Evolutionary conservation across 306 rosid species (phyloP).

Genomic region (Quercus rubra): DNA sequence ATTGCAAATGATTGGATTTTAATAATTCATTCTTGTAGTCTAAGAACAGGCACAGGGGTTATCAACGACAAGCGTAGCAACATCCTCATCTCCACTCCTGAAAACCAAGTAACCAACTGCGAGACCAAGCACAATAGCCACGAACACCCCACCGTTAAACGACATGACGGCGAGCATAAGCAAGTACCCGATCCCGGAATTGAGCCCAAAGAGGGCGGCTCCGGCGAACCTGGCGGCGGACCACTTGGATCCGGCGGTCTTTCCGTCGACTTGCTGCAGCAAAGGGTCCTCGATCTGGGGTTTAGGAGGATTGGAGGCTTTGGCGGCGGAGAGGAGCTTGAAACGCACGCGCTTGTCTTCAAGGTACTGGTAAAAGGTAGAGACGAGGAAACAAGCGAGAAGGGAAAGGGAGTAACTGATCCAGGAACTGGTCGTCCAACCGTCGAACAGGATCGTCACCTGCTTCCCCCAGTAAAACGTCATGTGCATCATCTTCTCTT

Average conservation of each 20-base stretch:
- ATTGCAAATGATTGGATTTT: not conserved
- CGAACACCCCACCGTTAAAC: conserved; percentile 80
- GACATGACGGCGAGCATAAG: conserved; percentile 93
- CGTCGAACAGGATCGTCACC: conserved; percentile 62
- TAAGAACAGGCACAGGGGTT: conserved; percentile 88
- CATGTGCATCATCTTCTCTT: conserved; percentile 88
- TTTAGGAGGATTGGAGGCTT: conserved; percentile 12
- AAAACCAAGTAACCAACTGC: conserved; percentile 63
- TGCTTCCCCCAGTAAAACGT: conserved; percentile 87
- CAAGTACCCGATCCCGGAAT: conserved; percentile 81
- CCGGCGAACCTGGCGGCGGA: conserved; percentile 43
- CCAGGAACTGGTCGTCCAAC: conserved; percentile 84
- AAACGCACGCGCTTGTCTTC: conserved; percentile 72
- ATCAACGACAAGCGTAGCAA: conserved; percentile 38
- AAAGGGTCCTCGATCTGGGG: conserved; percentile 58
- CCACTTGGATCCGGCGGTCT: conserved; percentile 17
- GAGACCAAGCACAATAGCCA: conserved; percentile 72
- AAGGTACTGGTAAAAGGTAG: conserved; percentile 73
- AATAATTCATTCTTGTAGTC: not conserved
- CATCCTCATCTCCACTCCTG: conserved; percentile 57
- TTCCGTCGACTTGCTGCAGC: conserved; percentile 10
- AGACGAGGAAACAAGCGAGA: conserved; percentile 56
- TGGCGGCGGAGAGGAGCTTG: conserved; percentile 32
- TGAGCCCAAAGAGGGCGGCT: conserved; percentile 63
- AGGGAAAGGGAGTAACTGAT: conserved; percentile 47